These are phyloP conservation scores for Capsicum baccatum DNA, from an alignment of 257 asterid species.

Conservation along the genomic window DNA sequence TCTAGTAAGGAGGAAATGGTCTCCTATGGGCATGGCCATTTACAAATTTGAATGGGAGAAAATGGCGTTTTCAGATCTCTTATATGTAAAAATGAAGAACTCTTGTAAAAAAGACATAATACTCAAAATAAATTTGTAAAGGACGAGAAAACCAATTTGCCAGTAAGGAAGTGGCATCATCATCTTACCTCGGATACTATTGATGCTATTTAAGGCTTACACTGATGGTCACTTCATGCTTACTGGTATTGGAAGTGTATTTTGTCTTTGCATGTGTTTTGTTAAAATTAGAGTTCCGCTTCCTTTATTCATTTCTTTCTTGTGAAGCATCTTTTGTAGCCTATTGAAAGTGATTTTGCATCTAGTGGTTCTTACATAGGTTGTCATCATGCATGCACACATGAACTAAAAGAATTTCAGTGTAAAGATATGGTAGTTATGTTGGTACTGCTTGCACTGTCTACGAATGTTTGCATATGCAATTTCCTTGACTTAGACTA, in stretches of 20 bases:
- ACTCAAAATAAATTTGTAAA: not conserved
- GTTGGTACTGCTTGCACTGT: not conserved
- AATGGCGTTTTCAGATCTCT: not conserved
- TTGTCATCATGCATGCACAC: conserved; percentile 12
- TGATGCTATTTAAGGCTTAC: not conserved
- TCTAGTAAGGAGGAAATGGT: not conserved
- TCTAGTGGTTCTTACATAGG: conserved; percentile 18
- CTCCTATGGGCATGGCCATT: conserved; percentile 3
- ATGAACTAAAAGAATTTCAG: not conserved
- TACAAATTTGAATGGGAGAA: conserved; percentile 7
- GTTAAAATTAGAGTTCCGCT: not conserved
- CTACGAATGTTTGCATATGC: conserved; percentile 11
- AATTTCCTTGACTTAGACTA: conserved; percentile 10
- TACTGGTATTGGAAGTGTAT: not conserved
- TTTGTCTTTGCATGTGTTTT: not conserved
- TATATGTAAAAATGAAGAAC: not conserved
- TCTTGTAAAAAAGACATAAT: conserved; percentile 1
- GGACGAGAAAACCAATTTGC: not conserved
- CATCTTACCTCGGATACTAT: conserved; percentile 9
- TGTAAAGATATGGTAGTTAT: not conserved
- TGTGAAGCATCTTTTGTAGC: not conserved
- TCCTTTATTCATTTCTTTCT: conserved; percentile 14
- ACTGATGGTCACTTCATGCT: conserved; percentile 17
- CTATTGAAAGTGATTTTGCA: not conserved
- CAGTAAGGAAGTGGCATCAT: conserved; percentile 2